Base-by-base conservation (phyloP, 257 asterid genomes). In the Fraxinus pennsylvanica region DNA sequence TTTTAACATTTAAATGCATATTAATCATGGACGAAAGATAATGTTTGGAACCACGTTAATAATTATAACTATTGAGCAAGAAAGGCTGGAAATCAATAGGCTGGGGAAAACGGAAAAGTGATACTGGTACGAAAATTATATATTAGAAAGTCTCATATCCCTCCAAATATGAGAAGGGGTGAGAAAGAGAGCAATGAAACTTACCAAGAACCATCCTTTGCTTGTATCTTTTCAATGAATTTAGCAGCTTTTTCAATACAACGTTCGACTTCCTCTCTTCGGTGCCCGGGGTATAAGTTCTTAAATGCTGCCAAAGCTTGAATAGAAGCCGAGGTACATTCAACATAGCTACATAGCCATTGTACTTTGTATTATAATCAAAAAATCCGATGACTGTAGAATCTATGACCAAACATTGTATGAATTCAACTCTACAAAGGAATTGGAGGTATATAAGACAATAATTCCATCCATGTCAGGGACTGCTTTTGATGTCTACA, bases 291-390 rank as follows among this genome's bases (percentile, higher is more conserved):
- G 84, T 91, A 93, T 81, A 91, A 76, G 72, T 87, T 84, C 84
- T 87, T 93, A 80, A 95, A 95, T 83, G 84, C 78, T 66, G 87
- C 79, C 82, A 95, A 78, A 39, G 96, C 97, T 89, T 95, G 99
- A 86, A 95, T 91, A 70, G 98, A 90, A 74, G 99, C 98, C n/a
- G 99, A 95, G 76, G 99, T 91, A 87, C 99, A 95, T 78, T 95
- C 99, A 22, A 93, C 99, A 80, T 93, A 95, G 78, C 99, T 96
- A 74, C 82, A 86, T 35, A 86, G 76, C 72, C 74, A 84, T 68
- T 76, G 70, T 68, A 85, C 83, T 68, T 63, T 68, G 78, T 59
- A 68, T 77, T 52, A 63, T 38, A 74, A 80, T 79, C 50, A 59
- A 59, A 59, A 32, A 36, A 39, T 54, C 72, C 38, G 70, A 13